Conservation (phyloP, 2,329 filamentous ascomycete genomes). For the Graphilbum ipis-grandicollis region DNA sequence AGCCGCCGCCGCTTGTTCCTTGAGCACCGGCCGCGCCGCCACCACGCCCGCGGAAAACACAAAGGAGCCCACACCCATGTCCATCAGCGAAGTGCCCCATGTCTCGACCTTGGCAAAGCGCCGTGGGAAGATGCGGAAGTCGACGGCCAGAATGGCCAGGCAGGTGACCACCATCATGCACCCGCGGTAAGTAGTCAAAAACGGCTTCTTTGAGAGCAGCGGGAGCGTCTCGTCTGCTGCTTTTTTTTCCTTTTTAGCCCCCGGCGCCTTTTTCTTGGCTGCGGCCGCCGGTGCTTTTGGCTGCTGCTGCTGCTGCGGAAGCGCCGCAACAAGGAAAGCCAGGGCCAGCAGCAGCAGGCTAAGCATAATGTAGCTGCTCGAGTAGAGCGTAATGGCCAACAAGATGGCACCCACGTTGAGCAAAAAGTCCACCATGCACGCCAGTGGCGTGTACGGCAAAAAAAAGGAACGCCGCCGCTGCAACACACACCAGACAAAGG, state of each 20-base stretch:
- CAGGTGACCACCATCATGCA: conserved; percentile 85
- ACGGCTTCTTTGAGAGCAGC: conserved; percentile 65
- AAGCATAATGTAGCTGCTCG: conserved; percentile 55
- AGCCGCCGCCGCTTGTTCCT: conserved; percentile 38
- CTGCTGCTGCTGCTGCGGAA: conserved; percentile 26
- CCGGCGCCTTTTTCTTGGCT: too few species aligned
- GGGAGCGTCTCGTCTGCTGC: too few species aligned
- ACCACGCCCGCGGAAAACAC: conserved; percentile 88
- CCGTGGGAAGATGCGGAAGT: conserved; percentile 83
- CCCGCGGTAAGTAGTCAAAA: conserved; percentile 80
- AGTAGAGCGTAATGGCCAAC: conserved; percentile 74
- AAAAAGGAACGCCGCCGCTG: conserved; percentile 78
- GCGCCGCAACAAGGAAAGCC: conserved; percentile 41
- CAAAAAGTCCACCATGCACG: conserved; percentile 64
- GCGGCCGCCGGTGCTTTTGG: conserved; percentile 12
- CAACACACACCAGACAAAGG: conserved; percentile 75
- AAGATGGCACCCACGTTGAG: conserved; percentile 72
- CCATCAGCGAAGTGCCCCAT: conserved; percentile 99
- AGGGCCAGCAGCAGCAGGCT: conserved; percentile 58
- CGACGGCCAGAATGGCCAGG: conserved; percentile 85
- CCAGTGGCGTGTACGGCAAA: conserved; percentile 50
- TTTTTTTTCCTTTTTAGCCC: too few species aligned
- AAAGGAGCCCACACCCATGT: conserved; percentile 91
- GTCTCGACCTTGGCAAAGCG: conserved; percentile 96
- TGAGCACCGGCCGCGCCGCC: conserved; percentile 66